These are phyloP conservation scores for Cytospora mali DNA, from an alignment of 2,329 filamentous ascomycete species.

Conservation along the genomic window DNA sequence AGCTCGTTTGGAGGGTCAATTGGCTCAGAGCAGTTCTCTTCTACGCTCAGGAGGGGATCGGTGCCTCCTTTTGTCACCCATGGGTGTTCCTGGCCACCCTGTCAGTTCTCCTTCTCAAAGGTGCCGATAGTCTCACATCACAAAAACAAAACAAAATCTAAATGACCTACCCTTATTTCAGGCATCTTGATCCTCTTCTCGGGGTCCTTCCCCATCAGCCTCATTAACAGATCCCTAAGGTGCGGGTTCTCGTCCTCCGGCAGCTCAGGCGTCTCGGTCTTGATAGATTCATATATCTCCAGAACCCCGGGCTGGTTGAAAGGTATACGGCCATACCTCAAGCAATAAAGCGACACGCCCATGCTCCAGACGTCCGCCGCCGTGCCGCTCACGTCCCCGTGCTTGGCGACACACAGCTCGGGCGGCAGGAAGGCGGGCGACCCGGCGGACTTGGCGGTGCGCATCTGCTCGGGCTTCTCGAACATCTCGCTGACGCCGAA, in stretches of 20 bases:
- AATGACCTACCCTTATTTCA: slow-evolving; percentile 70
- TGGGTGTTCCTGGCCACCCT: slow-evolving; percentile 68
- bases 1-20: slow-evolving; percentile 85
- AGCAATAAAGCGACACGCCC: slow-evolving; percentile 92
- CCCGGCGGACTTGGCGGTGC: slow-evolving; percentile 87
- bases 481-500: slow-evolving; percentile 99
- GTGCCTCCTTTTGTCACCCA: slow-evolving; percentile 86
- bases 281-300: slow-evolving; percentile 89
- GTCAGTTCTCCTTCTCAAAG: slow-evolving; percentile 32
- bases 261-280: slow-evolving; percentile 65
- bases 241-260: slow-evolving; percentile 65
- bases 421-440: slow-evolving; percentile 94
- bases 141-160: neutral
- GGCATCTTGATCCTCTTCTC: slow-evolving; percentile 80
- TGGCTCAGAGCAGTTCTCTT: slow-evolving; percentile 83
- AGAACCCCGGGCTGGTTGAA: slow-evolving; percentile 80
- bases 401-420: slow-evolving; percentile 83
- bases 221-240: slow-evolving; percentile 74
- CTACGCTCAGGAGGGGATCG: slow-evolving; percentile 76
- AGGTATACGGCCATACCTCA: slow-evolving; percentile 85
- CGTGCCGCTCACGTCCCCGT: slow-evolving; percentile 84
- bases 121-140: neutral
- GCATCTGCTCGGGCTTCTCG: slow-evolving; percentile 81
- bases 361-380: slow-evolving; percentile 98
- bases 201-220: slow-evolving; percentile 83